These are phyloP conservation scores for Geranium brycei DNA, from an alignment of 345 rosid species.

Conservation along the genomic window DNA sequence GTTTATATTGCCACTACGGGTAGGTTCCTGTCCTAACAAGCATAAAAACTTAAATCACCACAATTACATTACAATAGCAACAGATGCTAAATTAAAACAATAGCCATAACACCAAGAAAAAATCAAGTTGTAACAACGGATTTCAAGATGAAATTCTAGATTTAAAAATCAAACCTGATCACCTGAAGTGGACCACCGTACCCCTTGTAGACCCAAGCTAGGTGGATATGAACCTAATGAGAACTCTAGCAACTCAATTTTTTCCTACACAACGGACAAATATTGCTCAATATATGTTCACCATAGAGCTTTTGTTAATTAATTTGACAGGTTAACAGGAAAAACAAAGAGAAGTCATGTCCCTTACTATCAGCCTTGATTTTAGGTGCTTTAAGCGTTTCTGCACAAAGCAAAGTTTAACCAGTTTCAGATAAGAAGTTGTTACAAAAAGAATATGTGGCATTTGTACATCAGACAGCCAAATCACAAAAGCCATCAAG, in stretches of 20 bases:
- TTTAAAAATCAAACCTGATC: constrained; percentile 55
- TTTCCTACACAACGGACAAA: constrained; percentile 40
- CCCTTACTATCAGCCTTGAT: constrained; percentile 69
- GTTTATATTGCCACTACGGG: too few relatives aligned
- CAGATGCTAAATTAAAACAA: background rate
- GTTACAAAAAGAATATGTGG: background rate
- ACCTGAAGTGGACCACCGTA: constrained; percentile 64
- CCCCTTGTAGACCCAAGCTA: constrained; percentile 65
- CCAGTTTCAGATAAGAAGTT: background rate
- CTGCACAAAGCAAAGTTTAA: constrained; percentile 27
- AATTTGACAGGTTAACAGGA: background rate
- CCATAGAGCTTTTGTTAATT: constrained; percentile 9
- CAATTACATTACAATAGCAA: background rate
- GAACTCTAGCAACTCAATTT: constrained; percentile 64
- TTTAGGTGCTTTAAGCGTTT: constrained; percentile 64
- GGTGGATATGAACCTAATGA: constrained; percentile 78
- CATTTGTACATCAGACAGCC: background rate
- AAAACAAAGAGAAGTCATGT: constrained; percentile 1
- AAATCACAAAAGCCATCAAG: background rate
- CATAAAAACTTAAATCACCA: background rate
- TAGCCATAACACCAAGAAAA: too few relatives aligned
- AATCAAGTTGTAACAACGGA: background rate
- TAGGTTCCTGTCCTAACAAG: too few relatives aligned
- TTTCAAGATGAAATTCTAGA: background rate
- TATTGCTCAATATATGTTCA: constrained; percentile 7